Conservation (phyloP, 1,139 yeast genomes). For the Arxiozyma telluris region DNA sequence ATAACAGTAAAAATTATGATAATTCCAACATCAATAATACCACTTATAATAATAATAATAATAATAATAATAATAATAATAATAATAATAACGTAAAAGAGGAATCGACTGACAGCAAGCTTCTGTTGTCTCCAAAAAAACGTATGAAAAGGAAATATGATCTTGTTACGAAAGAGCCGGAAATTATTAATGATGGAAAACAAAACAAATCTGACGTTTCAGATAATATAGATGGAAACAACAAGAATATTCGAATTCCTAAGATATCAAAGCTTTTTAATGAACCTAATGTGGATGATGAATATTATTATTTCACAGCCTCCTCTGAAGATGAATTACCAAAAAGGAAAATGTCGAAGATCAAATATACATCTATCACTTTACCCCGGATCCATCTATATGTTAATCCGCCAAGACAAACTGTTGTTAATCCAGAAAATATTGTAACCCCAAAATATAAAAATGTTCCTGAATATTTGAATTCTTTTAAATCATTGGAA, state of each 20-base stretch:
- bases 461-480: slow-evolving; percentile 37
- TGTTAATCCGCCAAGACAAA: slow-evolving; percentile 46
- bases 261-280: background rate
- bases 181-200: no score
- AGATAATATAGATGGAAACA: no score
- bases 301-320: slow-evolving; percentile 25
- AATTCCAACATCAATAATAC: background rate
- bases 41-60: background rate
- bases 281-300: slow-evolving; percentile 9
- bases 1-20: background rate
- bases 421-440: slow-evolving; percentile 74
- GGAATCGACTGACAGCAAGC: background rate
- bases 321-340: slow-evolving; percentile 27
- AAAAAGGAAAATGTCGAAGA: slow-evolving; percentile 18
- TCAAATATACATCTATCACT: slow-evolving; percentile 19
- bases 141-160: background rate
- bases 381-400: slow-evolving; percentile 35
- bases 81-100: background rate
- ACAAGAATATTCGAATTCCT: background rate
- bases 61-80: background rate
- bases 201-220: background rate
- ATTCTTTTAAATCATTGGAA: slow-evolving; percentile 47
- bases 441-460: slow-evolving; percentile 36
- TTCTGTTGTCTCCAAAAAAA: background rate
- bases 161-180: background rate